Percentiles rank a stretch among this genome's conserved stretches.
Evolutionary conservation across 768 basidiomycete genomes (phyloP).

Genomic region (Imleria badia): DNA sequence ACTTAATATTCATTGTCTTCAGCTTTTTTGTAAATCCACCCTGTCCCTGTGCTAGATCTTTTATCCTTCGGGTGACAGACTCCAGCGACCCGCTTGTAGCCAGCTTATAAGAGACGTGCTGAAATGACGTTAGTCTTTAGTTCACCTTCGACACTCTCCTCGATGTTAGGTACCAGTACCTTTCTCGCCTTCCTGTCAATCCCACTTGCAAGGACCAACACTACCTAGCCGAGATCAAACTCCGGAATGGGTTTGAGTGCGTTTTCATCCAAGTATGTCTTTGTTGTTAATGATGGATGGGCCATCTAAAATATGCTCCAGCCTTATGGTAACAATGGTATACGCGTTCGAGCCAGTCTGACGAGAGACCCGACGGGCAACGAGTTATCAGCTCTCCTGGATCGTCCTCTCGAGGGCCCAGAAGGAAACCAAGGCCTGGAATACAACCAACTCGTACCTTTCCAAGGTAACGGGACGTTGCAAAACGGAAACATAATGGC

Average conservation of each 20-base stretch:
- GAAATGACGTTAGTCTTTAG: not conserved
- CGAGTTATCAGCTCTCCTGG: not conserved
- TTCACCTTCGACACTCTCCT: not conserved
- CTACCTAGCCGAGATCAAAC: slow-evolving; percentile 28
- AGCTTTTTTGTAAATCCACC: not conserved
- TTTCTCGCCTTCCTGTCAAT: not conserved
- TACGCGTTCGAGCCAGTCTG: not conserved
- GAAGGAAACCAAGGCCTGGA: not conserved
- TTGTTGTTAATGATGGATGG: not conserved
- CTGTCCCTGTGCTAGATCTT: not conserved
- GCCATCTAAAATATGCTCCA: not conserved
- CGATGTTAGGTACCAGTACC: not conserved
- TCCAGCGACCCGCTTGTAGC: not conserved
- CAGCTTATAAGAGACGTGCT: not conserved
- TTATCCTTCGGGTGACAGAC: not conserved
- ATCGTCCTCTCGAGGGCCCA: not conserved
- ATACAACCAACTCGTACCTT: not conserved
- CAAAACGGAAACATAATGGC: not conserved
- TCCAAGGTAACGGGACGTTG: not conserved
- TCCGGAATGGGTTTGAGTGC: slow-evolving; percentile 37
- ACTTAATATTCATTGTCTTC: not conserved
- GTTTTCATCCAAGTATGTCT: slow-evolving; percentile 15
- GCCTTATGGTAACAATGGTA: not conserved
- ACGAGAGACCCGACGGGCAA: not conserved
- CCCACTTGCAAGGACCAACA: slow-evolving; percentile 3